A percentile compares a stretch with the other conserved stretches of the same genome.
Evolutionary conservation across 1,284 basidiomycete genomes (phyloP).

Genomic region (Trichosporon faecale): DNA sequence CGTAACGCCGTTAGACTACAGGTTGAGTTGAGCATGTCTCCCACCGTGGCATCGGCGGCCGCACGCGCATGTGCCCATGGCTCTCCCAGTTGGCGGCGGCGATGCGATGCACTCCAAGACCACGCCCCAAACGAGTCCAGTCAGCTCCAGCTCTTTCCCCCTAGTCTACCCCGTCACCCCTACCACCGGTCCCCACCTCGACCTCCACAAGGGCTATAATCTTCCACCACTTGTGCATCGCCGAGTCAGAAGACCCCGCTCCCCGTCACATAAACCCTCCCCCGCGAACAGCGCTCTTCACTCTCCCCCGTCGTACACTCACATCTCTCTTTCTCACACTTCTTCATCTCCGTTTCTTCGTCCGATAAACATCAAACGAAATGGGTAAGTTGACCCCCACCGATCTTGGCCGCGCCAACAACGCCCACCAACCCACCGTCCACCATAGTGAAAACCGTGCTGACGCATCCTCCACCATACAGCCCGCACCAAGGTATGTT

Average conservation of each 20-base stretch:
- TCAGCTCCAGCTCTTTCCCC: neutral
- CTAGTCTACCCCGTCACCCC: neutral
- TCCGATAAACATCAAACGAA: constrained; percentile 10
- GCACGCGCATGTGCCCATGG: neutral
- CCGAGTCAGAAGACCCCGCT: constrained; percentile 7
- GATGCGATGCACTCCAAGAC: neutral
- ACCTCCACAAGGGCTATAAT: neutral
- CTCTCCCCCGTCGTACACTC: constrained; percentile 4
- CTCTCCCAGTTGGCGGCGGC: neutral
- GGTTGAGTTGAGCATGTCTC: neutral
- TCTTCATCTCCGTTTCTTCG: neutral
- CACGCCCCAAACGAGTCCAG: constrained; percentile 5
- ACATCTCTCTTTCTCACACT: constrained; percentile 8
- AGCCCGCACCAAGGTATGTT: constrained; percentile 28
- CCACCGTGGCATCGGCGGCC: constrained; percentile 5
- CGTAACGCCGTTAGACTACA: neutral
- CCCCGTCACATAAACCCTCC: constrained; percentile 6
- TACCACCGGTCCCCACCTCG: neutral
- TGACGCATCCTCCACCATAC: constrained; percentile 16
- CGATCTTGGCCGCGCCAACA: constrained; percentile 1
- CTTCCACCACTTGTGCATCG: neutral
- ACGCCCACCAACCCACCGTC: neutral
- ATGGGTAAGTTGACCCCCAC: constrained; percentile 16
- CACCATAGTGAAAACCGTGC: neutral
- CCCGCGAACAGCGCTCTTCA: neutral